phyloP scores from a whole-genome alignment of 78 protist species.

The Creolimax fragrantissima region DNA sequence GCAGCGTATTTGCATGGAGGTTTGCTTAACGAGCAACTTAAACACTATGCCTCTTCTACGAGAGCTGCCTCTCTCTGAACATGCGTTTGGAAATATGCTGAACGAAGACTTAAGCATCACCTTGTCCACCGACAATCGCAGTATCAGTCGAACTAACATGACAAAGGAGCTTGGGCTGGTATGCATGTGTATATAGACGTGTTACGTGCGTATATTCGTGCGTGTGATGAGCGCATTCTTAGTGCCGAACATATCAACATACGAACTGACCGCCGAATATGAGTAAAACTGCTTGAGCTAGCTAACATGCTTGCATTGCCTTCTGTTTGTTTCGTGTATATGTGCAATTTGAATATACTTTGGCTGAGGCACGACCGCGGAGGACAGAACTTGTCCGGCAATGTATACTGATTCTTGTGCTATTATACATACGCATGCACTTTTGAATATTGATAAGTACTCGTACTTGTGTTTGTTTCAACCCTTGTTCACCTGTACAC shows the following conservation, averaged over 20 bases:
- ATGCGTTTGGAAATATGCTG: background rate
- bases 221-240: too few relatives aligned
- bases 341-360: background rate
- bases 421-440: background rate
- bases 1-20: slow-evolving; percentile 15
- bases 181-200: background rate
- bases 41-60: slow-evolving; percentile 37
- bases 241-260: too few relatives aligned
- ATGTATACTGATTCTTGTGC: background rate
- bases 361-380: too few relatives aligned
- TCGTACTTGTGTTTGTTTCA: background rate
- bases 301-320: too few relatives aligned
- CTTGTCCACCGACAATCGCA: slow-evolving; percentile 16
- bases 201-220: background rate
- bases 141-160: background rate
- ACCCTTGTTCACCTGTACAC: background rate
- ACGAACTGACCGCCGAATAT: too few relatives aligned
- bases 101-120: background rate
- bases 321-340: background rate
- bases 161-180: background rate
- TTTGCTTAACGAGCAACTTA: slow-evolving; percentile 46
- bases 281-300: too few relatives aligned
- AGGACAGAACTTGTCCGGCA: background rate
- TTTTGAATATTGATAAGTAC: background rate
- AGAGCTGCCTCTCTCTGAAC: background rate